Evolutionary conservation across 164 flowering plant species (phyloP).

Genomic region (Warburgia ugandensis): DNA sequence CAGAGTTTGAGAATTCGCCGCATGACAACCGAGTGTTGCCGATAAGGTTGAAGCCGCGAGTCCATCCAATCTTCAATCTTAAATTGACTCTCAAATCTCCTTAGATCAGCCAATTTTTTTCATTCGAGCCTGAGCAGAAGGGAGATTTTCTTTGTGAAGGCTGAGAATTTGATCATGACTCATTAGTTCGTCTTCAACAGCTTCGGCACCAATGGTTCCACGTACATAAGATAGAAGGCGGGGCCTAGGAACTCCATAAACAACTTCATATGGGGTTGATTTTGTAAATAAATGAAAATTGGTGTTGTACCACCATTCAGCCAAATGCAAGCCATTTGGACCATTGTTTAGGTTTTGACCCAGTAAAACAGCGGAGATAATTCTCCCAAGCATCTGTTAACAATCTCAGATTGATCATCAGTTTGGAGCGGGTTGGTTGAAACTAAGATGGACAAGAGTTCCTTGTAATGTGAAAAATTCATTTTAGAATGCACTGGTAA

Average conservation of each 20-base stretch:
- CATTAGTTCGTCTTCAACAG: not conserved
- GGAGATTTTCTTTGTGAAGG: not conserved
- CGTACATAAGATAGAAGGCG: not conserved
- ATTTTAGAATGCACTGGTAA: too few relatives aligned
- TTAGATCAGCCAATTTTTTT: not conserved
- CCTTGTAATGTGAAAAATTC: too few relatives aligned
- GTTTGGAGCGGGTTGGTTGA: too few relatives aligned
- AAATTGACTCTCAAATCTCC: not conserved
- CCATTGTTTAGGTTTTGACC: conserved; percentile 2
- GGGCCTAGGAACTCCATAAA: not conserved
- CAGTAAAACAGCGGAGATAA: too few relatives aligned
- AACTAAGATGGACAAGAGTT: too few relatives aligned
- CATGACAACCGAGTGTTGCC: not conserved
- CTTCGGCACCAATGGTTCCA: not conserved
- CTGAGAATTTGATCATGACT: not conserved
- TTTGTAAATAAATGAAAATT: conserved; percentile 1
- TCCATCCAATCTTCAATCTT: not conserved
- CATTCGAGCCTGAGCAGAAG: not conserved
- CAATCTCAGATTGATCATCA: too few relatives aligned
- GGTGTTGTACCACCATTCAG: conserved; percentile 4
- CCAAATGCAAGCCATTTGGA: not conserved
- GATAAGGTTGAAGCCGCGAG: not conserved
- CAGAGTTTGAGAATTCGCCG: not conserved
- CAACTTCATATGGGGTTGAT: conserved; percentile 1
- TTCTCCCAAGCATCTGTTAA: too few relatives aligned